Evolutionary conservation across 306 rosid species (phyloP).

Genomic region (Vicia sativa): DNA sequence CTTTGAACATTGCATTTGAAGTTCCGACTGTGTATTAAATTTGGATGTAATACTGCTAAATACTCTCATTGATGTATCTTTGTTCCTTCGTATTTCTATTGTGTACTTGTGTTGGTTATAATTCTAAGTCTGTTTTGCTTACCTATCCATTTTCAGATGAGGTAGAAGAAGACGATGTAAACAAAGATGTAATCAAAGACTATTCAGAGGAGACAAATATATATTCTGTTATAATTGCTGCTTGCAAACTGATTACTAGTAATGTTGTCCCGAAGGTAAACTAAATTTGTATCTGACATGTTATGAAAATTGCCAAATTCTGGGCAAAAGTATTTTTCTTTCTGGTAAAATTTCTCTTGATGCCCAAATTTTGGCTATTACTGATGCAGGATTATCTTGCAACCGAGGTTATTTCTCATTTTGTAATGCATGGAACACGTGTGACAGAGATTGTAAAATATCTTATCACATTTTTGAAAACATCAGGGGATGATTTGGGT

Average conservation of each 20-base stretch:
- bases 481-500: conserved; percentile 60
- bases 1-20: conserved; percentile 21
- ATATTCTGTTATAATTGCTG: conserved; percentile 78
- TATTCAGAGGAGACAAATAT: conserved; percentile 78
- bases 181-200: conserved; percentile 67
- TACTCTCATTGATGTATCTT: conserved; percentile 27
- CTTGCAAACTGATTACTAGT: conserved; percentile 64
- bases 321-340: conserved; percentile 21
- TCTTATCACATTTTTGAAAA: conserved; percentile 71
- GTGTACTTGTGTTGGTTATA: conserved; percentile 24
- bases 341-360: conserved; percentile 17
- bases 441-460: conserved; percentile 75
- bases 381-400: conserved; percentile 82
- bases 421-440: conserved; percentile 76
- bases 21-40: conserved; percentile 17
- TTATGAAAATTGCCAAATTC: conserved; percentile 6
- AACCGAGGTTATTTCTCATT: conserved; percentile 82
- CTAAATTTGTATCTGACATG: not conserved
- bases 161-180: conserved; percentile 76
- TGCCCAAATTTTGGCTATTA: conserved; percentile 29
- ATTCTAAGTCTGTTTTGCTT: conserved; percentile 29
- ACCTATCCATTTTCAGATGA: conserved; percentile 58
- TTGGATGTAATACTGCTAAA: conserved; percentile 25
- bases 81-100: conserved; percentile 5
- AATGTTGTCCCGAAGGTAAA: conserved; percentile 76